These are phyloP conservation scores for Hepatocystis sp. DNA, from an alignment of 169 alveolate species.

Conservation along the genomic window DNA sequence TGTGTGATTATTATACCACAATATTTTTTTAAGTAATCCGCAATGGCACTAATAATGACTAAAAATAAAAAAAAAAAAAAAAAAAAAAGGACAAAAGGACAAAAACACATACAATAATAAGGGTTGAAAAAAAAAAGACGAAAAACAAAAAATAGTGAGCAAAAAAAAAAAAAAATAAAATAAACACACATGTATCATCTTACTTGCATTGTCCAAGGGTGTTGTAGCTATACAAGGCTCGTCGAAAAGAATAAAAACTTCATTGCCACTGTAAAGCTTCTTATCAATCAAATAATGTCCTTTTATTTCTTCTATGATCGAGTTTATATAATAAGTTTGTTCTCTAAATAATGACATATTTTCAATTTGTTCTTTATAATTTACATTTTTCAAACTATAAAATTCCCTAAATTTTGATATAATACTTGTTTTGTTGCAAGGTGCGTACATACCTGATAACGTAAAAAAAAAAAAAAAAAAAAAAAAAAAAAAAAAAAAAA, in stretches of 20 bases:
- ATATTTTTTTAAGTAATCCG: conserved; percentile 59
- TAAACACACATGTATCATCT: too few species aligned
- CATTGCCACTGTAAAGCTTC: neutral
- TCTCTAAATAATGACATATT: conserved; percentile 76
- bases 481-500: neutral
- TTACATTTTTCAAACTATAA: conserved; percentile 69
- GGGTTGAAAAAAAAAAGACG: neutral
- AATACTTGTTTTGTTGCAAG: conserved; percentile 62
- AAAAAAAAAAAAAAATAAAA: too few species aligned
- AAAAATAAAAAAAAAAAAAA: too few species aligned
- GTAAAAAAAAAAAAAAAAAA: neutral
- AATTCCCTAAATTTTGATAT: conserved; percentile 65
- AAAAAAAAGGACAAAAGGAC: neutral
- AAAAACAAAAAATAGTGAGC: neutral
- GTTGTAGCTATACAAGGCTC: conserved; percentile 76
- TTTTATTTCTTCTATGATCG: conserved; percentile 68
- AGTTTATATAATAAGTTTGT: conserved; percentile 62
- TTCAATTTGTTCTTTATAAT: conserved; percentile 73
- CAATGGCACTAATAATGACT: conserved; percentile 70
- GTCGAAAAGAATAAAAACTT: conserved; percentile 62
- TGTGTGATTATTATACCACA: conserved; percentile 75
- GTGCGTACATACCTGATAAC: conserved; percentile 60
- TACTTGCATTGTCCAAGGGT: conserved; percentile 73
- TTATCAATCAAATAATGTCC: conserved; percentile 34
- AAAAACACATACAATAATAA: neutral